Evolutionary conservation across 768 basidiomycete species (phyloP), one percentile per base, ranked within the genome.

Genomic region (Amanita subjunquillea): DNA sequence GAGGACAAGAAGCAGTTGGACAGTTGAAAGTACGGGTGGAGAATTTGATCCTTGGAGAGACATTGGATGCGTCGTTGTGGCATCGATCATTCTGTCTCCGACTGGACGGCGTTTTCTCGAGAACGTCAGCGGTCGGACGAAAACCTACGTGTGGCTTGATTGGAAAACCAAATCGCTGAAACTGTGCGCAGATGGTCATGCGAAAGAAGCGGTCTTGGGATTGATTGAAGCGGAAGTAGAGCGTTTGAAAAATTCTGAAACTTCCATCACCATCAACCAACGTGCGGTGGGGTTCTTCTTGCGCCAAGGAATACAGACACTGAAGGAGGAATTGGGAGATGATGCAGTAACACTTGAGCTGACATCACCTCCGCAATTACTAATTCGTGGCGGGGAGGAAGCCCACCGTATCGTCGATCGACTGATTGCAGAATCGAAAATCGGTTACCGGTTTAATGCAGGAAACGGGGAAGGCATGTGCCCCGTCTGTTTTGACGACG

Each of bases 1-100:
- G 67, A 75, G 13, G 75, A 76, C 48, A 77, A 78, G 63, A 74
- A 57, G 72, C 71, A 1, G 71, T 76, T 1, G 82, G 82, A 1
- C 69, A 74, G 3, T 57, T 84, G 54, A 83, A 82, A 64, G 82
- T 83, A 12, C 67, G 80, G 49, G 77, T 79, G 0, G 82, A 83
- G 61, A 73, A 67, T 50, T 60, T 83, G 37, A 74, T 72, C 1
- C 69, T 68, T 20, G 82, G 82, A 4, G 74, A 77, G 41, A 74
- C 65, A 32, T 64, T 83, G 8, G 69, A 66, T 37, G 53, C 65
- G 2, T 64, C 65, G 3, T 69, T 70, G 25, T 83, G 80, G 80
- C 80, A 82, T 61, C 63, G 69, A 30, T 69, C 70, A 0, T 69
- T 82, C 54, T 47, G 38, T 55, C 29, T 32, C 4, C 57, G 17